A percentile compares a stretch with the other conserved stretches of the same genome.
phyloP scores from a whole-genome alignment of 306 rosid genomes.

The Rosa lucieae region DNA sequence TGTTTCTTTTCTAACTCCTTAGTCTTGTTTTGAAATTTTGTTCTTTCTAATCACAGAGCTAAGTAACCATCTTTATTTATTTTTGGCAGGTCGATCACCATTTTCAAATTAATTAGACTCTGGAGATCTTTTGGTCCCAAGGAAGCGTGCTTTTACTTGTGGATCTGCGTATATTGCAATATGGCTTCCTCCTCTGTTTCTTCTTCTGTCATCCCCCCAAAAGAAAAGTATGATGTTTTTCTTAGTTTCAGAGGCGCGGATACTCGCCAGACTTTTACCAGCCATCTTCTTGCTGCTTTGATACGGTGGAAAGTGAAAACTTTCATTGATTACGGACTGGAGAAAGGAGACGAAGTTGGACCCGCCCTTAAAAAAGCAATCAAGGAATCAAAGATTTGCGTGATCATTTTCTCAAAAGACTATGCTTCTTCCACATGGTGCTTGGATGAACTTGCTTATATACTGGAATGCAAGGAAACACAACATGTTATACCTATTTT shows the following conservation, averaged over 20 bases:
- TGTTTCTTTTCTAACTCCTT: too few relatives aligned
- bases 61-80: background rate
- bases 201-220: background rate
- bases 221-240: background rate
- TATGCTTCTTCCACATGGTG: conserved; percentile 26
- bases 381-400: background rate
- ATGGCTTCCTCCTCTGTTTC: background rate
- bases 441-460: conserved; percentile 20
- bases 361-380: conserved; percentile 4
- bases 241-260: background rate
- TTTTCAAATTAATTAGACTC: background rate
- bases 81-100: background rate
- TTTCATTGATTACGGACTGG: conserved; percentile 2
- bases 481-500: too few relatives aligned
- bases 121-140: background rate
- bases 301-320: background rate
- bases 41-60: background rate
- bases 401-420: conserved; percentile 19
- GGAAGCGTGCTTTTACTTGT: too few relatives aligned
- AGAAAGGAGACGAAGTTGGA: conserved; percentile 12
- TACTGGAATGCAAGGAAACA: background rate
- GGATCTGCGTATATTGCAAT: background rate
- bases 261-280: background rate
- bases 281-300: background rate
- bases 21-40: background rate